Percentiles rank a stretch among this genome's conserved stretches.
phyloP scores from a whole-genome alignment of 306 rosid genomes.

The Vicia sativa region DNA sequence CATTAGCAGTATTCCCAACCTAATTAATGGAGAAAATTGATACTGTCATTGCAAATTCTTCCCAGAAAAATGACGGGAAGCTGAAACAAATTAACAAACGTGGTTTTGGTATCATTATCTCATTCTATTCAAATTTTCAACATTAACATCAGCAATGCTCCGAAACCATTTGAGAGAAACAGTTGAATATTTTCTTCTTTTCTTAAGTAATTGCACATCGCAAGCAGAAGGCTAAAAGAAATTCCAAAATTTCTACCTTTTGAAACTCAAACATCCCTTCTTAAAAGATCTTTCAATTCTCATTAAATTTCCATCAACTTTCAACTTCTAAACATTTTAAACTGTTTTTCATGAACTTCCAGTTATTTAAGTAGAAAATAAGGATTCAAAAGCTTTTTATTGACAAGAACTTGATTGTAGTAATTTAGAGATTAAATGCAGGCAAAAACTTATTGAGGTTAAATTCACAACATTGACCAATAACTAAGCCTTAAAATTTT shows the following conservation, averaged over 20 bases:
- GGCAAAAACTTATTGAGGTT: constrained; percentile 8
- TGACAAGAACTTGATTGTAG: constrained; percentile 5
- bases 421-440: not conserved
- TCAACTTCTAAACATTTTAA: constrained; percentile 12
- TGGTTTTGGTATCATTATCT: not conserved
- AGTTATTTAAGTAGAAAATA: not conserved
- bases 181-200: not conserved
- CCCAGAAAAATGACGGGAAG: not conserved
- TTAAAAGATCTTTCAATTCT: not conserved
- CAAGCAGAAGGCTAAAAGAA: not conserved
- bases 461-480: constrained; percentile 3
- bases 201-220: not conserved
- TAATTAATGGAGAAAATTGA: constrained; percentile 44
- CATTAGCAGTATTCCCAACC: constrained; percentile 72
- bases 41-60: constrained; percentile 4
- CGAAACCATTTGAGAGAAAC: constrained; percentile 15
- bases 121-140: constrained; percentile 1
- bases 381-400: not conserved
- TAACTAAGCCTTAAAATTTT: not conserved
- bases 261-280: not conserved
- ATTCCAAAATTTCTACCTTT: not conserved
- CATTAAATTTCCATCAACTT: not conserved
- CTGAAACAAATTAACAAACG: not conserved
- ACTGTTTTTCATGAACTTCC: constrained; percentile 1
- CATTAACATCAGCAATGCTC: constrained; percentile 8